Evolutionary conservation across 108 stramenopile genomes (phyloP).

Genomic region (Nitzschia sp.): DNA sequence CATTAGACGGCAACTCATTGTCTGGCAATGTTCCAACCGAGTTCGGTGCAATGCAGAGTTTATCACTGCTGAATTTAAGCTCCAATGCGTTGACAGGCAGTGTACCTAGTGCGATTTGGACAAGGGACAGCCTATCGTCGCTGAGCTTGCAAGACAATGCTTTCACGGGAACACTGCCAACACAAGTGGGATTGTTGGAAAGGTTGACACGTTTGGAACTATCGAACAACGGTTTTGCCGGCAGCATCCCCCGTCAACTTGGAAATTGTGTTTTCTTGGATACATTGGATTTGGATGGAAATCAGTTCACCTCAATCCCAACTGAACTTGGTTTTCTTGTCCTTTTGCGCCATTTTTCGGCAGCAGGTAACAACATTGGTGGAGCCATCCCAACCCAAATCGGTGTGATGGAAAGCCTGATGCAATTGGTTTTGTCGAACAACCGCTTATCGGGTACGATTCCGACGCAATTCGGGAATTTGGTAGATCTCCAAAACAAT

Average conservation of each 20-base stretch:
- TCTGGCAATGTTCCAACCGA: slow-evolving; percentile 41
- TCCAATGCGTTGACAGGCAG: slow-evolving; percentile 5
- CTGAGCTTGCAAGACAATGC: slow-evolving; percentile 1
- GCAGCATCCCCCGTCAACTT: slow-evolving; percentile 45
- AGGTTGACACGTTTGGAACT: slow-evolving; percentile 24
- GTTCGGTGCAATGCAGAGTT: slow-evolving; percentile 35
- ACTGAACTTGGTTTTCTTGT: slow-evolving; percentile 34
- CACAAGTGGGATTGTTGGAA: slow-evolving; percentile 27
- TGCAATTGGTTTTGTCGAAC: background rate
- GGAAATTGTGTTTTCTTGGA: slow-evolving; percentile 31
- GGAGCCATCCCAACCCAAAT: slow-evolving; percentile 22
- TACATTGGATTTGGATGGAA: slow-evolving; percentile 38
- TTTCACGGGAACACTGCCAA: slow-evolving; percentile 29
- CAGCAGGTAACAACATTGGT: slow-evolving; percentile 40
- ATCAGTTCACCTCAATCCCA: slow-evolving; percentile 29
- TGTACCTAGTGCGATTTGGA: slow-evolving; percentile 6
- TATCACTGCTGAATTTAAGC: slow-evolving; percentile 27
- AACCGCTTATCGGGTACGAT: slow-evolving; percentile 32
- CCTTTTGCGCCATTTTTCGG: slow-evolving; percentile 33
- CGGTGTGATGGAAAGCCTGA: background rate
- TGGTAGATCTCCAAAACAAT: slow-evolving; percentile 7
- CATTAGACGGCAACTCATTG: slow-evolving; percentile 26
- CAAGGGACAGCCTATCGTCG: background rate
- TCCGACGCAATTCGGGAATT: slow-evolving; percentile 36
- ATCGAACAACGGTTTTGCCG: slow-evolving; percentile 42